phyloP scores from a whole-genome alignment of 164 flowering plant genomes.

The Berberis vulgaris region DNA sequence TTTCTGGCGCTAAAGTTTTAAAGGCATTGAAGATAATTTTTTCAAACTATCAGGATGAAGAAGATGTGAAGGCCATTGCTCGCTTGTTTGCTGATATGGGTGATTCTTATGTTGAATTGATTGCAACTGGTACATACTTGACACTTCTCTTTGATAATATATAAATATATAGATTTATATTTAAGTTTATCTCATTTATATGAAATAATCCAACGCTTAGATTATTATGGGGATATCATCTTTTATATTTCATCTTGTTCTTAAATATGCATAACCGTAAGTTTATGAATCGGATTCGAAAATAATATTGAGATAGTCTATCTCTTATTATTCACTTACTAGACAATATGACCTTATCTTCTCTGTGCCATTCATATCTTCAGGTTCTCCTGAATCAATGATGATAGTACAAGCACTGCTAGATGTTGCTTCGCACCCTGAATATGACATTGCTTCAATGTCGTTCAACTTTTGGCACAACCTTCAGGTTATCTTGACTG shows the following conservation, averaged over 20 bases:
- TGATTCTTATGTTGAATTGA: slow-evolving; percentile 91
- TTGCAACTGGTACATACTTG: slow-evolving; percentile 69
- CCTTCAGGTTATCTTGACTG: slow-evolving; percentile 79
- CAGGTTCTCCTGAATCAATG: slow-evolving; percentile 84
- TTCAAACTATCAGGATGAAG: slow-evolving; percentile 67
- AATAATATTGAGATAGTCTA: background rate
- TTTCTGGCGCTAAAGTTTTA: too few relatives aligned
- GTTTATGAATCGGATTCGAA: too few relatives aligned
- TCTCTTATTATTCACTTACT: background rate
- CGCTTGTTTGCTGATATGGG: slow-evolving; percentile 98
- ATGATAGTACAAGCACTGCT: slow-evolving; percentile 75
- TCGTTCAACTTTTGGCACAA: slow-evolving; percentile 96
- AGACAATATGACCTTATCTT: slow-evolving; percentile 1
- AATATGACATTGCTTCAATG: slow-evolving; percentile 95
- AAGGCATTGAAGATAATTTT: background rate
- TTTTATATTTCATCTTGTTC: too few relatives aligned
- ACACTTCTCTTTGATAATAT: background rate
- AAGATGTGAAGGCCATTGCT: slow-evolving; percentile 95
- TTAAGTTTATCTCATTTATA: too few relatives aligned
- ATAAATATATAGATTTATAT: too few relatives aligned
- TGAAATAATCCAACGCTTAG: too few relatives aligned
- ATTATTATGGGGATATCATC: too few relatives aligned
- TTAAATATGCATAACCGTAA: too few relatives aligned
- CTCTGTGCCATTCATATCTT: background rate
- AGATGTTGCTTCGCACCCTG: slow-evolving; percentile 91